A percentile compares a stretch with the other conserved stretches of the same genome.
phyloP scores from a whole-genome alignment of 495 filamentous ascomycete species.

The Articulospora tetracladia region DNA sequence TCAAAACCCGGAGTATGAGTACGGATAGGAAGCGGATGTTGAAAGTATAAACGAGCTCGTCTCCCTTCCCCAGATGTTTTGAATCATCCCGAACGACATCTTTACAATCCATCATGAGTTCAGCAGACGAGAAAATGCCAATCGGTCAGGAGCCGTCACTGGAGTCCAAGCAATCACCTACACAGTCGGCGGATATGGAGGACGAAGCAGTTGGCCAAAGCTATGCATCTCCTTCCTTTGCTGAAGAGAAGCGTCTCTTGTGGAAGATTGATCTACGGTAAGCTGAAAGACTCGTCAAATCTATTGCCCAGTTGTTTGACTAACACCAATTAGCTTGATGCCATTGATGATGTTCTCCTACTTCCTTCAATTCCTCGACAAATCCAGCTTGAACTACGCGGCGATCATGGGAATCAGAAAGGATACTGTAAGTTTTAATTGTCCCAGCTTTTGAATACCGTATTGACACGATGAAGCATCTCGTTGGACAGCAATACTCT shows the following conservation, averaged over 20 bases:
- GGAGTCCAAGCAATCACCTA: neutral
- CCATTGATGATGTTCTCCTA: constrained; percentile 44
- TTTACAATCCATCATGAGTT: neutral
- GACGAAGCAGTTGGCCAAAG: neutral
- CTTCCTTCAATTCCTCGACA: constrained; percentile 55
- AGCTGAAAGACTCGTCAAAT: too few species aligned
- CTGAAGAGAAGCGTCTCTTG: constrained; percentile 27
- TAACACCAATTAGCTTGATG: constrained; percentile 35
- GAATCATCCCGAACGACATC: too few species aligned
- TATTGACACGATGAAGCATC: constrained; percentile 3
- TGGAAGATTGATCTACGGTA: constrained; percentile 30
- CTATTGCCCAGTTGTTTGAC: too few species aligned
- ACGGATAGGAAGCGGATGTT: neutral
- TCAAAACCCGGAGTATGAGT: neutral
- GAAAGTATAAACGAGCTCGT: neutral
- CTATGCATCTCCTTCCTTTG: neutral
- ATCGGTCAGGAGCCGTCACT: neutral
- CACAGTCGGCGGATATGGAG: neutral
- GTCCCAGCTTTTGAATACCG: neutral
- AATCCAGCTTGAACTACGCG: constrained; percentile 52
- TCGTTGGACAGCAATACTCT: constrained; percentile 31
- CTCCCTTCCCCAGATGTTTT: too few species aligned
- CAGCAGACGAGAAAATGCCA: neutral
- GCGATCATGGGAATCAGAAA: constrained; percentile 51
- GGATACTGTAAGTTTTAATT: constrained; percentile 24